Percentiles rank a stretch among this genome's conserved stretches.
Conservation (phyloP, 2,329 filamentous ascomycete genomes). For the Beauveria medogensis region DNA sequence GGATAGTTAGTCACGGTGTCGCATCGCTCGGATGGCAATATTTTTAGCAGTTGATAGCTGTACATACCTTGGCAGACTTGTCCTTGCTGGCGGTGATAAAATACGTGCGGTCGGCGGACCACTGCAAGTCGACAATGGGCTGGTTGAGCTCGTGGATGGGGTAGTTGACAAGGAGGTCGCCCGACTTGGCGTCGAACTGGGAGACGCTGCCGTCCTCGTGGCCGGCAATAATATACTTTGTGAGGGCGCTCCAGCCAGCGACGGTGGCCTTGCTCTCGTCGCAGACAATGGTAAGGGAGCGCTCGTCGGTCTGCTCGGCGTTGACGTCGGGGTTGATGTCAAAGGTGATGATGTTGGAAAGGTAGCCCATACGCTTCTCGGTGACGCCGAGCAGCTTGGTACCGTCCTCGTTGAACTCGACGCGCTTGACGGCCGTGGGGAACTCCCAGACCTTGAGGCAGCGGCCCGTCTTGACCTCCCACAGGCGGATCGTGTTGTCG, state of each 20-base stretch:
- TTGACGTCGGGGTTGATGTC: slow-evolving; percentile 79
- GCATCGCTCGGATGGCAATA: neutral
- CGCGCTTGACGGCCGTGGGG: slow-evolving; percentile 91
- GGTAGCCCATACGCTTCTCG: slow-evolving; percentile 95
- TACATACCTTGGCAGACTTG: slow-evolving; percentile 68
- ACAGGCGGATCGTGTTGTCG: slow-evolving; percentile 96
- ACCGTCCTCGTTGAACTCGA: slow-evolving; percentile 95
- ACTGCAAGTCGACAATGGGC: slow-evolving; percentile 88
- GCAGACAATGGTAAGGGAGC: slow-evolving; percentile 78
- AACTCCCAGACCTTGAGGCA: slow-evolving; percentile 98
- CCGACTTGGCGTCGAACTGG: slow-evolving; percentile 85
- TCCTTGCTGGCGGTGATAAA: slow-evolving; percentile 98
- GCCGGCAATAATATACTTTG: slow-evolving; percentile 93
- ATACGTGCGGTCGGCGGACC: slow-evolving; percentile 87
- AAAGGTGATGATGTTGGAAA: slow-evolving; percentile 88
- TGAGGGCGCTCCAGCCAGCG: slow-evolving; percentile 90
- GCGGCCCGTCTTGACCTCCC: slow-evolving; percentile 90
- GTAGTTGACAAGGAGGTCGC: slow-evolving; percentile 72
- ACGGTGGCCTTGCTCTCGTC: slow-evolving; percentile 96
- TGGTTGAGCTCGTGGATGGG: slow-evolving; percentile 78
- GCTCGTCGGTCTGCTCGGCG: slow-evolving; percentile 78
- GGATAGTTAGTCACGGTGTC: neutral
- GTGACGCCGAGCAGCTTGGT: slow-evolving; percentile 86
- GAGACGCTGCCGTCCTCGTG: slow-evolving; percentile 95
- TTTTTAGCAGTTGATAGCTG: slow-evolving; percentile 16